Evolutionary conservation across 192 early-diverging fungal genomes (phyloP), one percentile per base, ranked within the genome.

Genomic region (Podila verticillata): DNA sequence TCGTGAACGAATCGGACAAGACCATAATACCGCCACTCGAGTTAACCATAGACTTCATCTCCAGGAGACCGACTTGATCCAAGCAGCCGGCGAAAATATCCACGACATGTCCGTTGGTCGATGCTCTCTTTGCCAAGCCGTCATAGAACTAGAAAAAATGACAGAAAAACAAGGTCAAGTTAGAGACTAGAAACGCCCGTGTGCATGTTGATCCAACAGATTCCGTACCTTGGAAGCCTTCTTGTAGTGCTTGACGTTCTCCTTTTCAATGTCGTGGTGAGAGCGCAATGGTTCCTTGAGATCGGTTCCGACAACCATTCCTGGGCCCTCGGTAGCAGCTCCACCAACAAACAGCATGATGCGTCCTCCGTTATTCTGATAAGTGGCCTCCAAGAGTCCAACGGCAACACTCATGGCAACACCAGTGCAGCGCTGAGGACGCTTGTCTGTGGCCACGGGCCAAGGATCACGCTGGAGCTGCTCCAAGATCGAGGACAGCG

Each of bases 391-490:
- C 74, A 99, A 86, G 31, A 99, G 86, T n/a, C 94, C 93, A 15
- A 96, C 91, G 9, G 96, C 97, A 24, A 99, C 96, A 63, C 93
- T 91, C 83, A 97, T 89, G 2, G 98, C 98, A 12, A 96, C 95
- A 64, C 98, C 98, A 7, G 97, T 97, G 86, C 97, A 97, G 57
- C 98, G 89, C 71, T 95, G 89, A 30, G 96, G 91, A 59, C 98
- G 95, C 83, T 94, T 94, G 75, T 96, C 97, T 56, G 89, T 90
- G n/a, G 91, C 91, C 8, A 97, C 94, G 0, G 96, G 96, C 97
- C 97, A 99, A 22, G 97, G 98, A 82, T 99, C 98, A 63, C 94
- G 94, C 87, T 98, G 98, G 61, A 99, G 88, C 78, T 98, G 94
- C 84, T 99, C 97, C 48, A 99, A 77, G 67, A 98, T 97, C 39